phyloP scores from a whole-genome alignment of 495 filamentous ascomycete species.

The Aspergillus diversus region DNA sequence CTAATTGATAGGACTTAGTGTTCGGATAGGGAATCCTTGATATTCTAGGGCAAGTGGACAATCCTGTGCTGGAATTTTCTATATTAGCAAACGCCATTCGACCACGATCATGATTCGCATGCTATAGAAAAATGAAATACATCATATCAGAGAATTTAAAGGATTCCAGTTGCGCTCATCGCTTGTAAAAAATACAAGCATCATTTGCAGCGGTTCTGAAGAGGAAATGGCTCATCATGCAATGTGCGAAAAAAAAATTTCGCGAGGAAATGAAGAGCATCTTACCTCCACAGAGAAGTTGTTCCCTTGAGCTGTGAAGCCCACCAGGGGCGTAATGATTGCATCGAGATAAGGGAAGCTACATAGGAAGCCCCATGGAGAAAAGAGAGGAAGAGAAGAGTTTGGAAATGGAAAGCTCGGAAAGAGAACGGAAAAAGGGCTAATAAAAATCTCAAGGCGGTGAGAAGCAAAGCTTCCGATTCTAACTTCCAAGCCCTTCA shows the following conservation, averaged over 20 bases:
- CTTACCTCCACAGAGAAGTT: slow-evolving; percentile 43
- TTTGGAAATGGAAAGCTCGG: slow-evolving; percentile 11
- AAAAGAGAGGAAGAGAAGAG: slow-evolving; percentile 23
- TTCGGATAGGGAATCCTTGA: slow-evolving; percentile 8
- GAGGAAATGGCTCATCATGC: slow-evolving; percentile 54
- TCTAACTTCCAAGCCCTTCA: slow-evolving; percentile 18
- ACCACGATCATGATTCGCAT: neutral
- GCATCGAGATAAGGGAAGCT: slow-evolving; percentile 34
- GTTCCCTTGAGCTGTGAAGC: slow-evolving; percentile 32
- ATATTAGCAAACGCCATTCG: slow-evolving; percentile 13
- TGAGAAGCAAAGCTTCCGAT: slow-evolving; percentile 13
- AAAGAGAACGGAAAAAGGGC: neutral
- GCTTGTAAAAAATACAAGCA: slow-evolving; percentile 47
- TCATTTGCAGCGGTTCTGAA: slow-evolving; percentile 97
- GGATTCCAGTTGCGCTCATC: slow-evolving; percentile 45
- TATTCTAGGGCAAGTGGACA: slow-evolving; percentile 14
- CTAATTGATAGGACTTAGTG: slow-evolving; percentile 16
- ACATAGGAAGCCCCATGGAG: slow-evolving; percentile 16
- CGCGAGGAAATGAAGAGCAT: slow-evolving; percentile 17
- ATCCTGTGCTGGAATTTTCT: slow-evolving; percentile 34
- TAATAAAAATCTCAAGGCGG: slow-evolving; percentile 24
- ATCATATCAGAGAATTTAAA: slow-evolving; percentile 28
- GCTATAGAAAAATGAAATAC: slow-evolving; percentile 20
- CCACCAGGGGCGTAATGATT: slow-evolving; percentile 42
- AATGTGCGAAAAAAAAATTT: slow-evolving; percentile 19